Evolutionary conservation across 2,329 filamentous ascomycete species (phyloP), one percentile per base, ranked within the genome.

Genomic region (Basipetospora chlamydospora): DNA sequence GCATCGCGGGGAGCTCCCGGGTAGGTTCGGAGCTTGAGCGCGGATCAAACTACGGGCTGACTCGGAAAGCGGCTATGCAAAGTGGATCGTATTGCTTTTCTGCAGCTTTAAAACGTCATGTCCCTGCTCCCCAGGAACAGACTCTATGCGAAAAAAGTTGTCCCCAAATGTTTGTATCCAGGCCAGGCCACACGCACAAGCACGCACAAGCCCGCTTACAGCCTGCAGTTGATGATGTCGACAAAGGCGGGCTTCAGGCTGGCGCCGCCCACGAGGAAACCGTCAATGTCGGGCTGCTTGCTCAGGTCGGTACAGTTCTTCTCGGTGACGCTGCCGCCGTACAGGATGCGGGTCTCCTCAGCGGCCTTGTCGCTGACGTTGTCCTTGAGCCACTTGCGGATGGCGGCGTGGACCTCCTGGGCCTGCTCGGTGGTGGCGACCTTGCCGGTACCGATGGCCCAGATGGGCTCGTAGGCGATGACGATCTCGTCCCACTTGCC

Each of bases 381-480:
- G 52, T 77, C 72, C 54, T 77, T 74, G 55, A 98, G 71, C 84
- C 87, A 96, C 53, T 76, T 66, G 50, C 90, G 82, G 63, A 98
- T 92, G 47, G 81, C 85, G 51, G 79, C 83, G 67, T 94, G 86
- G 42, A 90, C 85, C 60, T 93, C 85, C 68, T 94, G 86, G 40
- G 86, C 86, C 71, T 94, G 86, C 64, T 85, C 70, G 42, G 77
- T 86, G 44, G 78, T 81, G 49, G 85, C 85, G 47, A 92, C 85
- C 69, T 90, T 92, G 61, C 90, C 90, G 47, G 90, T 96, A 49
- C 88, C 88, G 49, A 77, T 81, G 57, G 76, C 86, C 88, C 90
- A 98, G 70, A 98, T 92, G 54, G 90, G 90, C 74, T 98, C 90
- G 64, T 98, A 98, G 54, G 90, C 90, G 53, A 98, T 73, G 57